These are phyloP conservation scores for Salix dunnii DNA, from an alignment of 345 rosid genomes.

Conservation along the genomic window DNA sequence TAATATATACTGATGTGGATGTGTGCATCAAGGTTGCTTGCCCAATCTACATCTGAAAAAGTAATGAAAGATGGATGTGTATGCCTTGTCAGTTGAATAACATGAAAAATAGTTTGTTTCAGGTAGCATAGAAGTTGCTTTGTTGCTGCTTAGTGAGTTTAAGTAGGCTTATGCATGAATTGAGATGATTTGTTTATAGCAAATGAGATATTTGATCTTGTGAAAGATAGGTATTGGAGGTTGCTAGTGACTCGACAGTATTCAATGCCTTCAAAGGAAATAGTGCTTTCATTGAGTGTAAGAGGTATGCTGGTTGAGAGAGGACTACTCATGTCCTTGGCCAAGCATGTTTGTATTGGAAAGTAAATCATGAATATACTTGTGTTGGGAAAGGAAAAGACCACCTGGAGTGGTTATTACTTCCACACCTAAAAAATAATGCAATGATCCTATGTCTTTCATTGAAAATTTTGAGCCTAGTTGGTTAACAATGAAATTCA, in stretches of 20 bases:
- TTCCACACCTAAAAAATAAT: background rate
- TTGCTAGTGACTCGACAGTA: too few relatives aligned
- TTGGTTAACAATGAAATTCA: background rate
- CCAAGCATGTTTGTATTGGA: background rate
- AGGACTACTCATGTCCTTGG: background rate
- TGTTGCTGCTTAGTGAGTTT: background rate
- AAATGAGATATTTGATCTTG: background rate
- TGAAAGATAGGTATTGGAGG: background rate
- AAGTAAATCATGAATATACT: background rate
- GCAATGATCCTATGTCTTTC: background rate
- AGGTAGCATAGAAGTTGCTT: background rate
- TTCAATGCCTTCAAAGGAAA: background rate
- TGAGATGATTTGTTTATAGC: background rate
- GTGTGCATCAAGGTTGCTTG: background rate
- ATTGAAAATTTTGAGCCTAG: background rate
- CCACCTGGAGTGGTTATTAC: background rate
- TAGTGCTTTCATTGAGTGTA: background rate
- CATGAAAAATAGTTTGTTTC: background rate
- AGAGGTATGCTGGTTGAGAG: background rate
- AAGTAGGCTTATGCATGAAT: background rate
- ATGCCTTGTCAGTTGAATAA: background rate
- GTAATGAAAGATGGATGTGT: background rate
- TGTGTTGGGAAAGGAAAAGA: background rate
- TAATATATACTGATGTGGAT: too few relatives aligned
- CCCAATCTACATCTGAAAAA: background rate